A percentile compares a stretch with the other conserved stretches of the same genome.
phyloP scores from a whole-genome alignment of 2,329 filamentous ascomycete species.

The Penicillium italicum region DNA sequence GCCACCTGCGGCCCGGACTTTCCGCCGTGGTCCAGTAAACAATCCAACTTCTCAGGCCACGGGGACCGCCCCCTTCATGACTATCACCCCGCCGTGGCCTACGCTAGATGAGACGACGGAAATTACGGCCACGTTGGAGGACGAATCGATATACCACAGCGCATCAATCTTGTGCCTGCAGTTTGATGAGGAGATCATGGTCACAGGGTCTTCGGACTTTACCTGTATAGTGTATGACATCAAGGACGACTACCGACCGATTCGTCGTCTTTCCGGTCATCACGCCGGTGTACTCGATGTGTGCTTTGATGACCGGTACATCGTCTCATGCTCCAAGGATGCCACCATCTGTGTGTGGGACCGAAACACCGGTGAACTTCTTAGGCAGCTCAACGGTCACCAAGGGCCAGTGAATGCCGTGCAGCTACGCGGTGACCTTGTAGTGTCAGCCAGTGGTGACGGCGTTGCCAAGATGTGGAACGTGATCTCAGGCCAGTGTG shows the following conservation, averaged over 20 bases:
- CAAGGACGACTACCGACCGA: conserved; percentile 70
- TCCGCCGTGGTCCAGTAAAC: conserved; percentile 43
- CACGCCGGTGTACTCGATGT: conserved; percentile 88
- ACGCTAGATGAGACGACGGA: conserved; percentile 52
- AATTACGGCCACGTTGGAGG: conserved; percentile 21
- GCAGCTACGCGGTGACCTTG: conserved; percentile 85
- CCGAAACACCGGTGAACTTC: conserved; percentile 67
- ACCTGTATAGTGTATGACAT: conserved; percentile 91
- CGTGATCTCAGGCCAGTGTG: conserved; percentile 78
- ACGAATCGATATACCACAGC: conserved; percentile 64
- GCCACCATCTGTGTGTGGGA: conserved; percentile 93
- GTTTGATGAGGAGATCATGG: conserved; percentile 87
- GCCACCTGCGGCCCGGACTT: conserved; percentile 55
- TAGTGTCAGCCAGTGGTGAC: conserved; percentile 92
- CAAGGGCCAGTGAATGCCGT: conserved; percentile 93
- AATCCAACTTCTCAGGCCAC: conserved; percentile 43
- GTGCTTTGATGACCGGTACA: conserved; percentile 85
- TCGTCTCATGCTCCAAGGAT: conserved; percentile 97
- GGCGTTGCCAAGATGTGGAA: conserved; percentile 95
- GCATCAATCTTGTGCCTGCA: conserved; percentile 93
- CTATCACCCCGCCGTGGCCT: conserved; percentile 51
- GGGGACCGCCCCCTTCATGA: conserved; percentile 44
- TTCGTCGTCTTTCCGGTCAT: conserved; percentile 74
- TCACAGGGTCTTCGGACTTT: conserved; percentile 89
- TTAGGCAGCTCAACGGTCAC: conserved; percentile 80